Conservation (phyloP, 1,139 yeast genomes). For the Trichomonascaceae sp. region DNA sequence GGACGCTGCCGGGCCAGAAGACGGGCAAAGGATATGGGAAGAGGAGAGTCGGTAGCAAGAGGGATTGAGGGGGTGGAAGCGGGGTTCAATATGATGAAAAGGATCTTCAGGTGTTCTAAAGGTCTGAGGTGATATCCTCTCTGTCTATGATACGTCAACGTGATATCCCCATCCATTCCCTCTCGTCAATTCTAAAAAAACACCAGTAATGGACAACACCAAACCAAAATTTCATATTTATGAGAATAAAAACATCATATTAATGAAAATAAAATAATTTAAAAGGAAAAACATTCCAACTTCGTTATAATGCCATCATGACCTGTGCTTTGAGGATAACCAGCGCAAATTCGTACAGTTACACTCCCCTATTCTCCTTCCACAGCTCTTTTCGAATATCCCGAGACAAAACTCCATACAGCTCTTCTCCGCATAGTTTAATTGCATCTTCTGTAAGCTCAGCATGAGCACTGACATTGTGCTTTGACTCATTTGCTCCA, state of each 20-base stretch:
- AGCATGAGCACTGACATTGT: not conserved
- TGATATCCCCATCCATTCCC: too few species aligned
- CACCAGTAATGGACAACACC: not conserved
- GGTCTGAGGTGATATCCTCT: too few species aligned
- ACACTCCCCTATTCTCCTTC: not conserved
- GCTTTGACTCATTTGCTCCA: not conserved
- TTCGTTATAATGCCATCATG: too few species aligned
- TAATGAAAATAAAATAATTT: not conserved
- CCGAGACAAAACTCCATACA: slow-evolving; percentile 30
- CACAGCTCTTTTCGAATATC: slow-evolving; percentile 15
- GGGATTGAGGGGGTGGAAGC: not conserved
- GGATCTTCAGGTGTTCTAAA: too few species aligned
- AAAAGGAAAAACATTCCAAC: not conserved
- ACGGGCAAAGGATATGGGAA: not conserved
- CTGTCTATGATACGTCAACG: too few species aligned
- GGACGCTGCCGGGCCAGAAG: not conserved
- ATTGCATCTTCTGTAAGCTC: slow-evolving; percentile 20
- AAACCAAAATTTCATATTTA: not conserved
- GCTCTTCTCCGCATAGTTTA: slow-evolving; percentile 30
- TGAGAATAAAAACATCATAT: not conserved
- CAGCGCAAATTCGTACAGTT: too few species aligned
- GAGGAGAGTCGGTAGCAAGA: not conserved
- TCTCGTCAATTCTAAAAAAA: too few species aligned
- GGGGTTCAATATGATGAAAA: too few species aligned
- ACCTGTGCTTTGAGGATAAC: too few species aligned